Conservation (phyloP, 192 early-diverging fungal species). For the Geosiphon pyriformis region DNA sequence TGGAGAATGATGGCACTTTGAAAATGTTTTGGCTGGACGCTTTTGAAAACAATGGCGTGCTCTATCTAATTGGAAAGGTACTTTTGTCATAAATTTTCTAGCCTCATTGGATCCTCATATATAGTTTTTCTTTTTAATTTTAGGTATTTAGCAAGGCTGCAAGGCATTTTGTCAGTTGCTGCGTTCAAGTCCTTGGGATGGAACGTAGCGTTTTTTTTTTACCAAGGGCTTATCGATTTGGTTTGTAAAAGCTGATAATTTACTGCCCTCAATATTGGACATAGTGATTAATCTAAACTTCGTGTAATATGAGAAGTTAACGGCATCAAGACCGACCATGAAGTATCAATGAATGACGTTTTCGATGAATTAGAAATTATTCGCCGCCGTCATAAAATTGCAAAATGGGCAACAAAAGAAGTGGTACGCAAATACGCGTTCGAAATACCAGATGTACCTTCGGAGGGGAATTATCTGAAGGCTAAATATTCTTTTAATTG, state of each 20-base stretch:
- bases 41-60: constrained; percentile 67
- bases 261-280: neutral
- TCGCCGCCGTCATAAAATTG: constrained; percentile 50
- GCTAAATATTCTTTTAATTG: constrained; percentile 71
- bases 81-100: neutral
- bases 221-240: constrained; percentile 57
- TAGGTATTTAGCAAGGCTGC: constrained; percentile 51
- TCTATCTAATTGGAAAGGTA: constrained; percentile 94
- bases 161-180: constrained; percentile 70
- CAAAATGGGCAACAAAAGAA: constrained; percentile 50
- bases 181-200: constrained; percentile 70
- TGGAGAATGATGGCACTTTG: constrained; percentile 51
- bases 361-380: constrained; percentile 69
- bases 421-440: constrained; percentile 89
- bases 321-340: constrained; percentile 48
- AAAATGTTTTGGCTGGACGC: constrained; percentile 92
- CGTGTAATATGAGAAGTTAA: constrained; percentile 23
- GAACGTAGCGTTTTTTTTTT: constrained; percentile 88
- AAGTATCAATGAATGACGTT: constrained; percentile 63
- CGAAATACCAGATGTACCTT: constrained; percentile 75
- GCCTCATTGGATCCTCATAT: constrained; percentile 12
- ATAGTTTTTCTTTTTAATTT: neutral
- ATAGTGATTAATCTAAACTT: neutral
- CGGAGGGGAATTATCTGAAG: constrained; percentile 79
- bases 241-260: constrained; percentile 32